Evolutionary conservation across 2,329 filamentous ascomycete species (phyloP).

Genomic region (Penicillium sp.): DNA sequence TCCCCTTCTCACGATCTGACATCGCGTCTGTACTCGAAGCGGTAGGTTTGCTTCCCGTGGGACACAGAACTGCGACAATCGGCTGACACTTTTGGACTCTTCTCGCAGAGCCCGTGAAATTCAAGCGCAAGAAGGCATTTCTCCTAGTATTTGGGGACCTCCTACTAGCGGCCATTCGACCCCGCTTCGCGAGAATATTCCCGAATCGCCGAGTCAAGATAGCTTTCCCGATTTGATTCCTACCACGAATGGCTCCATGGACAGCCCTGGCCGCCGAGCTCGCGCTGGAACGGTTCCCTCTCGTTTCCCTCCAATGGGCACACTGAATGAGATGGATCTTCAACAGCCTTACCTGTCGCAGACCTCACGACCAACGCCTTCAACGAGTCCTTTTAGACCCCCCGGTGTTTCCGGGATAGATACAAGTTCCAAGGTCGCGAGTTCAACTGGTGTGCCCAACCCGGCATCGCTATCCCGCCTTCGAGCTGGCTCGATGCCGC

Average conservation of each 20-base stretch:
- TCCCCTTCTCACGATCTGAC: conserved; percentile 92
- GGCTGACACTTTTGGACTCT: conserved; percentile 9
- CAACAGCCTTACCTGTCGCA: conserved; percentile 59
- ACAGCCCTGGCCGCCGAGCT: conserved; percentile 63
- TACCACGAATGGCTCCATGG: conserved; percentile 56
- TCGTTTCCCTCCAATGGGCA: conserved; percentile 70
- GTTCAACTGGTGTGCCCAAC: conserved; percentile 46
- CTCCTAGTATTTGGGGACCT: conserved; percentile 76
- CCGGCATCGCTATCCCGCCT: conserved; percentile 74
- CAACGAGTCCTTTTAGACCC: conserved; percentile 80
- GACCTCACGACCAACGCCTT: conserved; percentile 74
- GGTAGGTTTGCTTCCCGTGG: conserved; percentile 52
- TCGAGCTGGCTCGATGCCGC: conserved; percentile 87
- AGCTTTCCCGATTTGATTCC: conserved; percentile 85
- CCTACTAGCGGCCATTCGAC: conserved; percentile 95
- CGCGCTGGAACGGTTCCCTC: conserved; percentile 95
- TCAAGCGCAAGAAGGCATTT: conserved; percentile 86
- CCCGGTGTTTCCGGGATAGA: conserved; percentile 35
- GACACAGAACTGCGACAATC: background rate
- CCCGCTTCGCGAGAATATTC: conserved; percentile 90
- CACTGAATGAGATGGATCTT: conserved; percentile 49
- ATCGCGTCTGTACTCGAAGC: conserved; percentile 76
- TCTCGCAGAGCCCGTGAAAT: conserved; percentile 75
- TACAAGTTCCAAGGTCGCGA: conserved; percentile 33
- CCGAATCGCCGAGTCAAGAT: conserved; percentile 84